These are phyloP conservation scores for Neurospora sp. DNA, from an alignment of 495 filamentous ascomycete genomes.

Conservation along the genomic window DNA sequence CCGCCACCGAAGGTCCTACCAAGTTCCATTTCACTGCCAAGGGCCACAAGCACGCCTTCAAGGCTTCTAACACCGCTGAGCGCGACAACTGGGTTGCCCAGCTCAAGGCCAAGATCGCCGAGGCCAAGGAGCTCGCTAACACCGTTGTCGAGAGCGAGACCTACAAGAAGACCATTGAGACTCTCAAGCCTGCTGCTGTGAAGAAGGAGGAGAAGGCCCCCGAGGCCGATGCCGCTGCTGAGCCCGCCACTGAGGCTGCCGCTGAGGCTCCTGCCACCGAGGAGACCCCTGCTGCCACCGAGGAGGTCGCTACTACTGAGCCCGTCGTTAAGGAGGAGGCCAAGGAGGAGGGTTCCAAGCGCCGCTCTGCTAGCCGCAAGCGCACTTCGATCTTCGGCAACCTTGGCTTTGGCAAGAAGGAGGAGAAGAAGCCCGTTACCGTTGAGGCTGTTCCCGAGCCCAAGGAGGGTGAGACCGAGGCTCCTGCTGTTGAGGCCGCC, in stretches of 20 bases:
- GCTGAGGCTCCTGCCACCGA: constrained; percentile 25
- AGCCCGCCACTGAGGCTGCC: constrained; percentile 19
- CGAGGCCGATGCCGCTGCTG: constrained; percentile 15
- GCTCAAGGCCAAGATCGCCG: constrained; percentile 62
- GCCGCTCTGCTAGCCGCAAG: constrained; percentile 81
- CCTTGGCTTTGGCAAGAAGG: constrained; percentile 54
- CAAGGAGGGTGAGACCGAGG: constrained; percentile 29
- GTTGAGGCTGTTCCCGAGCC: constrained; percentile 38
- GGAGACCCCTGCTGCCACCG: constrained; percentile 26
- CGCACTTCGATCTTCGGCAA: constrained; percentile 71
- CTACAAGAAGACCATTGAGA: constrained; percentile 70
- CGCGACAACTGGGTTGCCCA: constrained; percentile 85
- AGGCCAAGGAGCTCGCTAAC: constrained; percentile 66
- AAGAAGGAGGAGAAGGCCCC: constrained; percentile 35
- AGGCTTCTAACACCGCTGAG: constrained; percentile 60
- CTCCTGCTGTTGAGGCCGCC: constrained; percentile 16
- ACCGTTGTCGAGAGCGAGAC: constrained; percentile 59
- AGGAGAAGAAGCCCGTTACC: constrained; percentile 46
- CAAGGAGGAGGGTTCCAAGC: constrained; percentile 42
- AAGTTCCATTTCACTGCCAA: constrained; percentile 79
- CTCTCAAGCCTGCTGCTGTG: constrained; percentile 52
- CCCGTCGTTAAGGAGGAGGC: constrained; percentile 27
- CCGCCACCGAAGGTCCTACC: constrained; percentile 57
- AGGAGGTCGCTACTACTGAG: constrained; percentile 35
- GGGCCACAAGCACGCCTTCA: constrained; percentile 85